phyloP scores from a whole-genome alignment of 345 rosid genomes.

The Excoecaria cochinchinensis region DNA sequence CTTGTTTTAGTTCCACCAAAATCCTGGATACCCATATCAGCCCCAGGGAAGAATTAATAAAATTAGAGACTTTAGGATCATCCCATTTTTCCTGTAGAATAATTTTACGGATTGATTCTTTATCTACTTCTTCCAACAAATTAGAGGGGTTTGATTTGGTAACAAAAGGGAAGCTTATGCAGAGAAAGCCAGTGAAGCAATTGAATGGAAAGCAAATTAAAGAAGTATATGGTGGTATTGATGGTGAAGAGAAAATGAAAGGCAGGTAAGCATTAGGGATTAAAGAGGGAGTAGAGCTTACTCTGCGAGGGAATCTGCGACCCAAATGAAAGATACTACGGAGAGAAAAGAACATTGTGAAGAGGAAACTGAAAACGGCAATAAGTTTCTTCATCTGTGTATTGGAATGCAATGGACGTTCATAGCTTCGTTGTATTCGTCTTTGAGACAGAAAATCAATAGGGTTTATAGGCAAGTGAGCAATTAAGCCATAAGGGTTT shows the following conservation, averaged over 20 bases:
- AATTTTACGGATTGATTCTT: constrained; percentile 39
- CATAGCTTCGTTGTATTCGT: not conserved
- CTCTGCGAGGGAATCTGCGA: constrained; percentile 42
- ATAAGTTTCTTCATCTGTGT: constrained; percentile 36
- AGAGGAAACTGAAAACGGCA: constrained; percentile 21
- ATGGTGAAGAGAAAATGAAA: constrained; percentile 18
- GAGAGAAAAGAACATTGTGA: constrained; percentile 51
- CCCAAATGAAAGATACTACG: constrained; percentile 43
- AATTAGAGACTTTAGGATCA: constrained; percentile 32
- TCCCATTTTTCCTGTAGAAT: constrained; percentile 47
- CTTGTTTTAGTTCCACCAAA: constrained; percentile 45
- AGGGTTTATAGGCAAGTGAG: constrained; percentile 10
- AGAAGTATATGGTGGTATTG: constrained; percentile 1
- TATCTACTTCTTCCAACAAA: constrained; percentile 24
- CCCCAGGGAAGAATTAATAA: constrained; percentile 38
- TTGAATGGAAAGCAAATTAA: constrained; percentile 39
- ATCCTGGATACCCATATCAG: constrained; percentile 54
- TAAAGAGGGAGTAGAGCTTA: constrained; percentile 36
- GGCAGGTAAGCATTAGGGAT: constrained; percentile 19
- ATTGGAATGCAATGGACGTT: not conserved
- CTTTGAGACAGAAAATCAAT: not conserved
- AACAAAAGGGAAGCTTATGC: constrained; percentile 44
- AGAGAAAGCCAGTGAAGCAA: constrained; percentile 50
- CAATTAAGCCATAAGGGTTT: not conserved
- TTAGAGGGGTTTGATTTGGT: constrained; percentile 20